Evolutionary conservation across 2,329 filamentous ascomycete species (phyloP).

Genomic region (Pseudocercospora crystallina): DNA sequence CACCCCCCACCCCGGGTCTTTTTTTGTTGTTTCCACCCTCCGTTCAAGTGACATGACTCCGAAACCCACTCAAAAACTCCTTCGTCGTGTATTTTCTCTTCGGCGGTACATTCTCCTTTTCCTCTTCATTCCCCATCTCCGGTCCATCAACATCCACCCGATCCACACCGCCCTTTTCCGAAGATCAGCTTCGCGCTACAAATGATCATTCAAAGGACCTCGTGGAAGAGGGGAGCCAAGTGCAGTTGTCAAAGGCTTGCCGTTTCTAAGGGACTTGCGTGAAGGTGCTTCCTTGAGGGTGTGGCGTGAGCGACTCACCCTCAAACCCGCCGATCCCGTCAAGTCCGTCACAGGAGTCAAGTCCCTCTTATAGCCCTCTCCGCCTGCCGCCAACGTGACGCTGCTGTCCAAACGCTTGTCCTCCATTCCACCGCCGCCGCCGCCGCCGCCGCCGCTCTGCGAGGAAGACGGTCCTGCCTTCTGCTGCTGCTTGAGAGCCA

Average conservation of each 20-base stretch:
- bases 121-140: no score
- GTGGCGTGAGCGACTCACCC: no score
- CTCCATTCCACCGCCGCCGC: not conserved
- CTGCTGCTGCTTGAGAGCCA: slow-evolving; percentile 1
- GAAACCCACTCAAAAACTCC: slow-evolving; percentile 14
- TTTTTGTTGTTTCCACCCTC: not conserved
- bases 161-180: no score
- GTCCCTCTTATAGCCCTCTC: not conserved
- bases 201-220: no score
- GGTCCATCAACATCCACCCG: no score
- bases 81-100: not conserved
- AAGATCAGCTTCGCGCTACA: no score
- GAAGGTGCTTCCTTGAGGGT: no score
- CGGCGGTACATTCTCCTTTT: no score
- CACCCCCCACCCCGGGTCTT: no score
- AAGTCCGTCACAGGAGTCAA: not conserved
- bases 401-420: slow-evolving; percentile 4
- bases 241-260: not conserved
- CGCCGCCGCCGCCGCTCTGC: slow-evolving; percentile 6
- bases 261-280: no score
- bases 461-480: not conserved
- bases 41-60: slow-evolving; percentile 3
- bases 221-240: no score
- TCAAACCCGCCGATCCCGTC: not conserved
- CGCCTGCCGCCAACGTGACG: not conserved